These are phyloP conservation scores for Lentinula novae-zelandiae DNA, from an alignment of 1,284 basidiomycete genomes.

Conservation along the genomic window DNA sequence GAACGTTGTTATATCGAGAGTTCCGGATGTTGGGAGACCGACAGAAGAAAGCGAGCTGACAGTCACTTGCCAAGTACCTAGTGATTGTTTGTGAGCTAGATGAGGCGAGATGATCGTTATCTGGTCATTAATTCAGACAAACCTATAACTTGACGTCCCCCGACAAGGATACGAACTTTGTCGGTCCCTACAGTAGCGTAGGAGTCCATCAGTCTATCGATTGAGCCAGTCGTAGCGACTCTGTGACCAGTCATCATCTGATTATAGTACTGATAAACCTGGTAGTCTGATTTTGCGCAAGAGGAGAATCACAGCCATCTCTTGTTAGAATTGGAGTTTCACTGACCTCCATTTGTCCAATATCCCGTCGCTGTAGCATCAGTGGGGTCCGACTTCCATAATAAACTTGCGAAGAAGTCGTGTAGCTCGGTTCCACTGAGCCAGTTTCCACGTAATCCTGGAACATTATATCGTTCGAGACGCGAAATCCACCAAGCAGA, in stretches of 20 bases:
- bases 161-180: constrained; percentile 20
- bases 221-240: constrained; percentile 18
- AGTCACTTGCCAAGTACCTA: constrained; percentile 18
- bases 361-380: constrained; percentile 18
- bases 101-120: neutral
- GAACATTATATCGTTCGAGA: constrained; percentile 10
- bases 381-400: constrained; percentile 15
- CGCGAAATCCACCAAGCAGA: constrained; percentile 19
- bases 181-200: constrained; percentile 21
- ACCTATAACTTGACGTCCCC: constrained; percentile 20
- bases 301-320: neutral
- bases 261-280: constrained; percentile 21
- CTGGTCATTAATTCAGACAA: neutral
- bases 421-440: constrained; percentile 16
- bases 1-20: constrained; percentile 17
- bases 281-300: constrained; percentile 14
- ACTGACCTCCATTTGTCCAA: constrained; percentile 19
- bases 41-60: constrained; percentile 18
- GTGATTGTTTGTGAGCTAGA: neutral
- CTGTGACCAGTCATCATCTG: constrained; percentile 19
- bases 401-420: constrained; percentile 19
- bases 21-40: constrained; percentile 17
- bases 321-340: neutral
- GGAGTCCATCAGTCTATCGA: constrained; percentile 20
- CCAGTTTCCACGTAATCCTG: constrained; percentile 16